Evolutionary conservation across 352 stramenopile genomes (phyloP).

Genomic region (Phytophthora citricola): DNA sequence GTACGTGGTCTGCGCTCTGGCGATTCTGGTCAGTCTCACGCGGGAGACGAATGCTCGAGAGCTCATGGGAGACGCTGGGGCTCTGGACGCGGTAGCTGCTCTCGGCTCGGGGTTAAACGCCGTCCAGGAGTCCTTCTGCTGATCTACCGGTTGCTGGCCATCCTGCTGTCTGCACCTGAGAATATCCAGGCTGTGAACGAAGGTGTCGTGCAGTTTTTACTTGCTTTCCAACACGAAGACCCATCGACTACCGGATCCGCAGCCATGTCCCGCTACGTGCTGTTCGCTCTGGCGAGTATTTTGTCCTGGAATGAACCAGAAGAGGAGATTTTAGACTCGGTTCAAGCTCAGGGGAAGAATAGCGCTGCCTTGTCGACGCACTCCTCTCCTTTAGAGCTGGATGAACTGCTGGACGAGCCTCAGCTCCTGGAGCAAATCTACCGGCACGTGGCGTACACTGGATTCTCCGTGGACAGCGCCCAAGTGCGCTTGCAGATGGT

Average conservation of each 20-base stretch:
- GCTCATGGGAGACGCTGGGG: slow-evolving; percentile 43
- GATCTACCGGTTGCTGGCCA: slow-evolving; percentile 59
- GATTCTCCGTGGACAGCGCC: slow-evolving; percentile 44
- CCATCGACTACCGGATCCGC: background rate
- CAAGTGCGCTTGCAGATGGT: slow-evolving; percentile 71
- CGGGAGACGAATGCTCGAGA: slow-evolving; percentile 42
- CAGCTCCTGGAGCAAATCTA: slow-evolving; percentile 55
- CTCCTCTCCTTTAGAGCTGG: slow-evolving; percentile 26
- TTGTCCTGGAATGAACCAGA: slow-evolving; percentile 66
- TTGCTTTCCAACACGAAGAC: slow-evolving; percentile 46
- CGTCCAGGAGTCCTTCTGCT: slow-evolving; percentile 27
- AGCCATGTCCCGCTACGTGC: slow-evolving; percentile 62
- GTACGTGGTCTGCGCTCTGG: slow-evolving; percentile 50
- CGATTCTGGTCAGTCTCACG: slow-evolving; percentile 46
- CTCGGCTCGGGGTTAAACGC: slow-evolving; percentile 26
- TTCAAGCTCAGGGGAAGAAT: slow-evolving; percentile 3
- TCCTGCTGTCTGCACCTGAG: slow-evolving; percentile 54
- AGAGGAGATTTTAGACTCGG: slow-evolving; percentile 5
- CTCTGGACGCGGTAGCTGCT: slow-evolving; percentile 48
- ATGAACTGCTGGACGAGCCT: slow-evolving; percentile 59
- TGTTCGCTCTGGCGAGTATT: slow-evolving; percentile 66
- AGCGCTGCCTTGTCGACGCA: slow-evolving; percentile 2
- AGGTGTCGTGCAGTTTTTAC: slow-evolving; percentile 62
- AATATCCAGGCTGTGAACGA: slow-evolving; percentile 55
- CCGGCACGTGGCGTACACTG: slow-evolving; percentile 47